A percentile compares a stretch with the other conserved stretches of the same genome.
Evolutionary conservation across 2,329 filamentous ascomycete species (phyloP).

Genomic region (Penicillium vulpinum): DNA sequence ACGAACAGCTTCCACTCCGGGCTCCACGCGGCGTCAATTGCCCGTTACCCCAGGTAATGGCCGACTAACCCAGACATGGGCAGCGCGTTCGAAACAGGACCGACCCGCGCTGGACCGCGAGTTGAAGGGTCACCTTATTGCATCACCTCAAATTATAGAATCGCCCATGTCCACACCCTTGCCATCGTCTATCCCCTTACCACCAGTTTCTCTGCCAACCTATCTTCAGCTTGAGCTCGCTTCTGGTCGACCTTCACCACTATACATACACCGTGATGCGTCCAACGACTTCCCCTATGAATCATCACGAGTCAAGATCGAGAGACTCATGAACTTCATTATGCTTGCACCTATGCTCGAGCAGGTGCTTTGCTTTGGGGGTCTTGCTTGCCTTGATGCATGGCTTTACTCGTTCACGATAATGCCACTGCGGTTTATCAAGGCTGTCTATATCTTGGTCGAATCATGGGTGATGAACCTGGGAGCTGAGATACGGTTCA

Average conservation of each 20-base stretch:
- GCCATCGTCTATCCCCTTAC: conserved; percentile 58
- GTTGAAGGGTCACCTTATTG: conserved; percentile 28
- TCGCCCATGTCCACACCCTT: conserved; percentile 47
- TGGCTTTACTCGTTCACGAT: conserved; percentile 98
- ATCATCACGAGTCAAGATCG: conserved; percentile 86
- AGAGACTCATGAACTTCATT: conserved; percentile 86
- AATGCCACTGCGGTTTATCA: conserved; percentile 80
- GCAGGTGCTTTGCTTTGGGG: conserved; percentile 80
- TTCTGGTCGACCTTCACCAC: conserved; percentile 59
- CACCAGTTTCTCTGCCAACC: conserved; percentile 63
- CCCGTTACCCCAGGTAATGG: conserved; percentile 33
- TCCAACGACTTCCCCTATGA: conserved; percentile 74
- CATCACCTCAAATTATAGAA: conserved; percentile 31
- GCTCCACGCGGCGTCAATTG: conserved; percentile 32
- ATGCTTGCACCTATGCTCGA: conserved; percentile 80
- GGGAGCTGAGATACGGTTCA: conserved; percentile 68
- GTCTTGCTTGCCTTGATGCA: conserved; percentile 86
- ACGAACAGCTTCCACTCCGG: conserved; percentile 42
- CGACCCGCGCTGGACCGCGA: conserved; percentile 36
- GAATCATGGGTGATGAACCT: conserved; percentile 77
- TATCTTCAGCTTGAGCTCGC: conserved; percentile 67
- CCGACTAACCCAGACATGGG: conserved; percentile 34
- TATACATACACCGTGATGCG: conserved; percentile 63
- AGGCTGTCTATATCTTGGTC: conserved; percentile 73
- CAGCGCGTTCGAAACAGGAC: conserved; percentile 37